A percentile compares a stretch with the other conserved stretches of the same genome.
Evolutionary conservation across 2,329 filamentous ascomycete genomes (phyloP).

Genomic region (Colletotrichum falcatum): DNA sequence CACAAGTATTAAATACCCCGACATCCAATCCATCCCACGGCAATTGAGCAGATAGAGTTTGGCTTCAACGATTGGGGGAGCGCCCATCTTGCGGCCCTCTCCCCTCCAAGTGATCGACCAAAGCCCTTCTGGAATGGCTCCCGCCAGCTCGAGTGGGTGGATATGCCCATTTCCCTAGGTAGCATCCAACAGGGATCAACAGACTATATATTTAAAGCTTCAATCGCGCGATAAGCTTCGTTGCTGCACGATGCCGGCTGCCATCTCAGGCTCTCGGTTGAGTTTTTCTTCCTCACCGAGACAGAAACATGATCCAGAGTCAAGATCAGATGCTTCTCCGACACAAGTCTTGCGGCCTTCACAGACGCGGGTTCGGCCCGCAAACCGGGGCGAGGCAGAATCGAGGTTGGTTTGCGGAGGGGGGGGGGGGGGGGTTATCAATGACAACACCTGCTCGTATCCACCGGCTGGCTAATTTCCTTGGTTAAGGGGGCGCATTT

Average conservation of each 20-base stretch:
- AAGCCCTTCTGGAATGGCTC: slow-evolving; percentile 27
- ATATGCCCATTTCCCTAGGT: slow-evolving; percentile 3
- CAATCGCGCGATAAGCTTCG: slow-evolving; percentile 5
- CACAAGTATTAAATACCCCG: slow-evolving; percentile 30
- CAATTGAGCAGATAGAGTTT: slow-evolving; percentile 11
- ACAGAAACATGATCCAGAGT: not conserved
- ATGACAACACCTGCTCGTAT: slow-evolving; percentile 3
- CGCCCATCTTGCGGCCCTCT: slow-evolving; percentile 13
- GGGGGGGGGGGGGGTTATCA: too few species aligned
- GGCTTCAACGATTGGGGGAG: slow-evolving; percentile 28
- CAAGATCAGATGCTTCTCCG: slow-evolving; percentile 12
- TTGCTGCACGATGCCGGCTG: slow-evolving; percentile 15
- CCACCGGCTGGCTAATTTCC: slow-evolving; percentile 35
- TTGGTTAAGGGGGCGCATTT: slow-evolving; percentile 10
- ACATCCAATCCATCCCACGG: slow-evolving; percentile 14
- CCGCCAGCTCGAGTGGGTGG: slow-evolving; percentile 11
- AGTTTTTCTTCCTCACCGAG: not conserved
- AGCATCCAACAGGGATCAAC: not conserved
- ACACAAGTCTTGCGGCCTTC: slow-evolving; percentile 20
- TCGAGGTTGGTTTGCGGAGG: slow-evolving; percentile 24
- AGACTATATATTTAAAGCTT: not conserved
- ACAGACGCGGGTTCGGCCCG: not conserved
- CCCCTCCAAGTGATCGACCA: slow-evolving; percentile 28
- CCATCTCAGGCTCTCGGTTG: slow-evolving; percentile 2
- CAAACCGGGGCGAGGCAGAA: too few species aligned